A percentile compares a stretch with the other conserved stretches of the same genome.
Conservation (phyloP, 306 rosid species). For the Lathyrus sativus region DNA sequence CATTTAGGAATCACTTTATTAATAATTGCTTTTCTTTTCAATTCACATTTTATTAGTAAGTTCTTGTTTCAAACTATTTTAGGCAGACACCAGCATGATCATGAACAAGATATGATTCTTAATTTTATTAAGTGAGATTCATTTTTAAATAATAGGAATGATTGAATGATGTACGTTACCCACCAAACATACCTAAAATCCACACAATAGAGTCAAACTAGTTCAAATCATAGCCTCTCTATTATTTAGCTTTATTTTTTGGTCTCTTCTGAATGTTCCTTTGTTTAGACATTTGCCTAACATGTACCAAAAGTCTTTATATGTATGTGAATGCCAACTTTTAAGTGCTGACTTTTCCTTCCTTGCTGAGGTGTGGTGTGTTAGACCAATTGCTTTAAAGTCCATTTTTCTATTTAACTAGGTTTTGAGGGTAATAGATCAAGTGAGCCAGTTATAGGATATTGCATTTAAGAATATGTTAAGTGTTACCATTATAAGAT, state of each 20-base stretch:
- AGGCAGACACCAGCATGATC: no score
- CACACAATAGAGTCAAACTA: background rate
- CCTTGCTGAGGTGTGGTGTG: no score
- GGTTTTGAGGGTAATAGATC: no score
- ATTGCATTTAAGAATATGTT: no score
- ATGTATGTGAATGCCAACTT: background rate
- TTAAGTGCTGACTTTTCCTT: background rate
- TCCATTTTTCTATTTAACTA: no score
- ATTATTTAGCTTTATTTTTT: background rate
- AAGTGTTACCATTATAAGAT: no score
- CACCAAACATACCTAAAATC: slow-evolving; percentile 2
- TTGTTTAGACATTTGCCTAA: background rate
- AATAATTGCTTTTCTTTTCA: no score
- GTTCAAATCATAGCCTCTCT: background rate
- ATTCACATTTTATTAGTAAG: no score
- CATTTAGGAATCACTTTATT: no score
- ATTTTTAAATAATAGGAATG: background rate
- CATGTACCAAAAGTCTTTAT: background rate
- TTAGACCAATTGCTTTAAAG: no score
- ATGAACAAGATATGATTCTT: background rate
- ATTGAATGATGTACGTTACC: background rate
- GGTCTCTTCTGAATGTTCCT: background rate
- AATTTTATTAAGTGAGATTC: background rate
- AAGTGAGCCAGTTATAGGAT: no score
- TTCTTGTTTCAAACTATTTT: no score